phyloP scores from a whole-genome alignment of 2,329 filamentous ascomycete species.

The Mycosphaerella arachidis region DNA sequence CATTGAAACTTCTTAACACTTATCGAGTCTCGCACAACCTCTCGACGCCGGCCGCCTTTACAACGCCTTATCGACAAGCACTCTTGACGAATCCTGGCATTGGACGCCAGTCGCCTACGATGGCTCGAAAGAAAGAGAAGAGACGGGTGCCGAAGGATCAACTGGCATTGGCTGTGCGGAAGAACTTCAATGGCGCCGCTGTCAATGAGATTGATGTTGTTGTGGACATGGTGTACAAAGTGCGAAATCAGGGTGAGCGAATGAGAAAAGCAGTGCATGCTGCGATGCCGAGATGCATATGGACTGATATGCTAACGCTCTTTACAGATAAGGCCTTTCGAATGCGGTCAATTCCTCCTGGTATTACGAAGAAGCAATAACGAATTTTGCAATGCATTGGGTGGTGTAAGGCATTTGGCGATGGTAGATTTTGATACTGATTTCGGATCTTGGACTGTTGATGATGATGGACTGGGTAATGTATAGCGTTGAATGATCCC shows the following conservation, averaged over 20 bases:
- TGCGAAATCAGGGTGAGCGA: slow-evolving; percentile 53
- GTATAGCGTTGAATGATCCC: neutral
- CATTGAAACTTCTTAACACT: slow-evolving; percentile 63
- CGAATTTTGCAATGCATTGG: neutral
- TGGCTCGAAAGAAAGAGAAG: slow-evolving; percentile 61
- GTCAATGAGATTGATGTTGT: slow-evolving; percentile 80
- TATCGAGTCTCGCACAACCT: slow-evolving; percentile 73
- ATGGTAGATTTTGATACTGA: neutral
- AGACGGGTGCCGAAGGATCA: slow-evolving; percentile 67
- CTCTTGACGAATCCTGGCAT: slow-evolving; percentile 51
- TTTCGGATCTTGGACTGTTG: neutral
- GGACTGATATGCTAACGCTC: slow-evolving; percentile 1
- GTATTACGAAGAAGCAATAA: slow-evolving; percentile 20
- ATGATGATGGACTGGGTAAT: neutral
- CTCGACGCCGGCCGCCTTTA: slow-evolving; percentile 66
- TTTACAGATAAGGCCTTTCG: slow-evolving; percentile 44
- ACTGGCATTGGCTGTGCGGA: slow-evolving; percentile 66
- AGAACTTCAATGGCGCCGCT: slow-evolving; percentile 77
- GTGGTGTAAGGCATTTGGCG: neutral
- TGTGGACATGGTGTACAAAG: slow-evolving; percentile 71
- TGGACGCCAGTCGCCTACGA: slow-evolving; percentile 69
- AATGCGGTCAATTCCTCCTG: slow-evolving; percentile 39
- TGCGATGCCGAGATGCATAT: neutral
- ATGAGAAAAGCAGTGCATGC: neutral
- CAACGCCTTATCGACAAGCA: slow-evolving; percentile 44